Conservation (phyloP, 2,329 filamentous ascomycete species). For the Coleophoma eucalyptorum region DNA sequence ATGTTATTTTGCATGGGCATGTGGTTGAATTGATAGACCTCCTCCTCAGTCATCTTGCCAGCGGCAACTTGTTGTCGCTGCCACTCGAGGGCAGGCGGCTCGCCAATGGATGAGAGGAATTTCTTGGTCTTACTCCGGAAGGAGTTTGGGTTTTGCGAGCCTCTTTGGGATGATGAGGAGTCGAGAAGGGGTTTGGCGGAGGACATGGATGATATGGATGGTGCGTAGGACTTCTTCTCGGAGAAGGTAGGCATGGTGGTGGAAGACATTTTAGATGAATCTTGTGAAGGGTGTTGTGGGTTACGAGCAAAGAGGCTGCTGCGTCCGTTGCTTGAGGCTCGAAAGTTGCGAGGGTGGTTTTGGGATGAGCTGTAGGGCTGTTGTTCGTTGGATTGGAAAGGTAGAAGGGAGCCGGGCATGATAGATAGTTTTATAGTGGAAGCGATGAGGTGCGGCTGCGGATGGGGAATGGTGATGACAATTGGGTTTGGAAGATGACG, state of each 20-base stretch:
- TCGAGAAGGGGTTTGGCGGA: not conserved
- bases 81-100: conserved; percentile 14
- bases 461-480: no score
- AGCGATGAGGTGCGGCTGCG: no score
- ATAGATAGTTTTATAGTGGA: not conserved
- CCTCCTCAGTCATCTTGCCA: not conserved
- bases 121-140: conserved; percentile 11
- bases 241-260: not conserved
- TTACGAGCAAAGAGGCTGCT: not conserved
- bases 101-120: conserved; percentile 10
- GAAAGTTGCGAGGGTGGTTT: not conserved
- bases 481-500: no score
- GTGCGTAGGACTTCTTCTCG: not conserved
- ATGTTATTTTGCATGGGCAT: no score
- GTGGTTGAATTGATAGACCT: not conserved
- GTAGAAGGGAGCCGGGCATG: no score
- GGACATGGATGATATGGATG: not conserved
- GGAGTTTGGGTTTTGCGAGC: not conserved
- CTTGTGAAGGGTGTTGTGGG: not conserved
- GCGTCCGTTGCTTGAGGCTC: not conserved
- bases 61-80: conserved; percentile 5
- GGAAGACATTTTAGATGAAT: not conserved
- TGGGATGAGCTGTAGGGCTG: not conserved
- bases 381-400: no score
- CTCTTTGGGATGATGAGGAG: not conserved